Evolutionary conservation across 371 early-diverging fungal species (phyloP).

Genomic region (Rhizomucor pusillus): DNA sequence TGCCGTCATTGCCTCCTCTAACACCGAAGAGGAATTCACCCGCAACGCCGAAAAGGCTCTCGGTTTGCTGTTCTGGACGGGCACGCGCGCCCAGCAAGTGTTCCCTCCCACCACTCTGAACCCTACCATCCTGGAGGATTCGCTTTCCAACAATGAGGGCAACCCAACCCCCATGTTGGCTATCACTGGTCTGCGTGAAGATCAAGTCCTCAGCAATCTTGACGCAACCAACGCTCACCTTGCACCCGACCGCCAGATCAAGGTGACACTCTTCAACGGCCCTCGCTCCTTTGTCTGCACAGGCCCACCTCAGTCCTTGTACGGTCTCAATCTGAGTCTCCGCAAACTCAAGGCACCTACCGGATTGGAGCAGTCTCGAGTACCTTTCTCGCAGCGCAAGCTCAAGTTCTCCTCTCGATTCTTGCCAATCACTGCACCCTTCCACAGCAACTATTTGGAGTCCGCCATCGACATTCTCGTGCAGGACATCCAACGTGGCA

Average conservation of each 20-base stretch:
- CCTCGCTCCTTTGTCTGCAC: constrained; percentile 85
- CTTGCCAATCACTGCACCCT: constrained; percentile 89
- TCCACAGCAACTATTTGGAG: constrained; percentile 79
- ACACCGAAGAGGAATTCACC: constrained; percentile 79
- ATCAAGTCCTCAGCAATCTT: constrained; percentile 76
- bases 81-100: constrained; percentile 83
- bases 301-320: constrained; percentile 87
- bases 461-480: constrained; percentile 60
- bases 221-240: constrained; percentile 86
- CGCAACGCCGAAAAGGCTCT: constrained; percentile 84
- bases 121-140: constrained; percentile 86
- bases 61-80: constrained; percentile 88
- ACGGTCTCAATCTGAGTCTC: constrained; percentile 85
- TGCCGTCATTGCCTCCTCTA: constrained; percentile 82
- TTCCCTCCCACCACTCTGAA: constrained; percentile 89
- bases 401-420: constrained; percentile 84
- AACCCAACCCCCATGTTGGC: constrained; percentile 95
- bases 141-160: constrained; percentile 86
- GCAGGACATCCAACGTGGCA: constrained; percentile 62
- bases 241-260: constrained; percentile 77
- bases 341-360: constrained; percentile 85
- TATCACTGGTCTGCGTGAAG: constrained; percentile 74
- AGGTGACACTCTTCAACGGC: constrained; percentile 84
- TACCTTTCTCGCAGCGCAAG: constrained; percentile 85
- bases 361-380: constrained; percentile 81